Evolutionary conservation across 148 eudicot genomes (phyloP).

Genomic region (Persicaria maculosa): DNA sequence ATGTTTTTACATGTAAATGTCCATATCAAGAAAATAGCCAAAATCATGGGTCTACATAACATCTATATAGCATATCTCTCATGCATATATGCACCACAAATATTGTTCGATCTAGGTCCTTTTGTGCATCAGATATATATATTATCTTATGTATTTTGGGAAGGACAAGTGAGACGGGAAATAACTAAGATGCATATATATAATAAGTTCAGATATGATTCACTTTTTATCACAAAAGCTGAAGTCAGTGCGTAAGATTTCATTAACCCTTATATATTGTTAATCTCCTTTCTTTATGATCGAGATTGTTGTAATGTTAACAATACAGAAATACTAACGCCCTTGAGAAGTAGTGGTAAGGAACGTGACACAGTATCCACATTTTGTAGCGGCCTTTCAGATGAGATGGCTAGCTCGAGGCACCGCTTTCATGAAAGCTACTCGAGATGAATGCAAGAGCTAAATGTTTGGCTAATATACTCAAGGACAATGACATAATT

Average conservation of each 20-base stretch:
- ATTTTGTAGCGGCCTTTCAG: not conserved
- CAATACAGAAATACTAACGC: not conserved
- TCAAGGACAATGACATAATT: not conserved
- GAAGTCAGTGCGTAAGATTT: no score
- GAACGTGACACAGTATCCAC: not conserved
- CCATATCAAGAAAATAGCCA: not conserved
- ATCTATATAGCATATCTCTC: not conserved
- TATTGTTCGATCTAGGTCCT: not conserved
- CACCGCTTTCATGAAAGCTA: slow-evolving; percentile 2
- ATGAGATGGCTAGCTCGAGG: not conserved
- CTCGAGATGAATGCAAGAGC: slow-evolving; percentile 5
- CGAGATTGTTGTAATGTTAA: no score
- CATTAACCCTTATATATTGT: no score
- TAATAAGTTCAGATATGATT: no score
- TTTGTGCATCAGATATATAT: not conserved
- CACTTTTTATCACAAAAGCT: no score
- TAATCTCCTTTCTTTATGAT: no score
- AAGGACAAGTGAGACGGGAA: no score
- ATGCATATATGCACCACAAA: not conserved
- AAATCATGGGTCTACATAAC: not conserved
- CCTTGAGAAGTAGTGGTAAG: not conserved
- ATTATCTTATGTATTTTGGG: no score
- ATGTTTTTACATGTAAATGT: not conserved
- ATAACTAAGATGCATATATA: no score
- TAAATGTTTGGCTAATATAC: not conserved